Conservation (phyloP, 257 asterid genomes). For the Gentiana dahurica region DNA sequence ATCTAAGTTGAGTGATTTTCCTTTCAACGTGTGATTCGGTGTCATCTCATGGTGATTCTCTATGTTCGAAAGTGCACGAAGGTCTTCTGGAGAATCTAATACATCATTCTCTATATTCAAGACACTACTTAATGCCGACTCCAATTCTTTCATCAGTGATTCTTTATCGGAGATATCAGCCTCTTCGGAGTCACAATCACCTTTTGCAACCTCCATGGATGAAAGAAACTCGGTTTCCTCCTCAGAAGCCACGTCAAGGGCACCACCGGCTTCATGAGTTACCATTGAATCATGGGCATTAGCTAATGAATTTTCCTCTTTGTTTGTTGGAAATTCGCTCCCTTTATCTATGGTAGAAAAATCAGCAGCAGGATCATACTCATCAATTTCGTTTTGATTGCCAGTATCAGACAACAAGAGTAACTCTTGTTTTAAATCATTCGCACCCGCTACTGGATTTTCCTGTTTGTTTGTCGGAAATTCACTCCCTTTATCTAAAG, state of each 20-base stretch:
- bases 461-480: slow-evolving; percentile 15
- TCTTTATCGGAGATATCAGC: slow-evolving; percentile 23
- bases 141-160: slow-evolving; percentile 52
- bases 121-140: slow-evolving; percentile 40
- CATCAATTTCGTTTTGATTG: neutral
- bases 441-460: slow-evolving; percentile 12
- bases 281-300: no score
- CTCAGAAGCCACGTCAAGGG: slow-evolving; percentile 8
- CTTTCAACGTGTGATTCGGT: slow-evolving; percentile 28
- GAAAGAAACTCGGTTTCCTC: neutral
- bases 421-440: neutral
- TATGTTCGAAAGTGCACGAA: slow-evolving; percentile 21
- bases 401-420: slow-evolving; percentile 8
- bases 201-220: slow-evolving; percentile 8
- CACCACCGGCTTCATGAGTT: neutral
- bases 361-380: slow-evolving; percentile 10
- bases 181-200: slow-evolving; percentile 2
- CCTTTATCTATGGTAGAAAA: no score
- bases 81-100: slow-evolving; percentile 46
- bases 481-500: slow-evolving; percentile 27
- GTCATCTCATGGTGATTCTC: slow-evolving; percentile 27
- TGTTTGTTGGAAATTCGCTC: slow-evolving; percentile 6
- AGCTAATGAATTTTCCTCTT: neutral
- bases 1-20: slow-evolving; percentile 49
- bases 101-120: slow-evolving; percentile 40